Evolutionary conservation across 257 asterid genomes (phyloP).

Genomic region (Schizonepeta tenuifolia): DNA sequence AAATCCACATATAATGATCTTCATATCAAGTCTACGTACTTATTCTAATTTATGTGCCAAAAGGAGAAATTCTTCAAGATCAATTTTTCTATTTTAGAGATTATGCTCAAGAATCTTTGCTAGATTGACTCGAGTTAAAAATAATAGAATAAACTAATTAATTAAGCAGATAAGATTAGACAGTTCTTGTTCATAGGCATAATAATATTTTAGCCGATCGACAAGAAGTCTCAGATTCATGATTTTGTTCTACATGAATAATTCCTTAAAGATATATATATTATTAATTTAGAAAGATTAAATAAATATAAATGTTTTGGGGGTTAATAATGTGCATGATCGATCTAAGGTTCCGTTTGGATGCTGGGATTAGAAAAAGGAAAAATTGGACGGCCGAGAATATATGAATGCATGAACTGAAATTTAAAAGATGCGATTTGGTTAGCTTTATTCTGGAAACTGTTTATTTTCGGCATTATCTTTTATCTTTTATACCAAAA

Average conservation of each 20-base stretch:
- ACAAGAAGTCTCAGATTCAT: constrained; percentile 44
- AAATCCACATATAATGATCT: neutral
- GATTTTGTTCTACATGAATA: constrained; percentile 29
- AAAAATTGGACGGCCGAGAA: neutral
- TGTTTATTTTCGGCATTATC: neutral
- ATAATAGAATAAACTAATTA: constrained; percentile 24
- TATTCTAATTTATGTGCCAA: constrained; percentile 7
- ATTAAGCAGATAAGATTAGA: constrained; percentile 33
- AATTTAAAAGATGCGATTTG: neutral
- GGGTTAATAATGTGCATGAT: neutral
- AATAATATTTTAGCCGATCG: constrained; percentile 32
- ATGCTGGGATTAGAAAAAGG: neutral
- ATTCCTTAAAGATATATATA: constrained; percentile 36
- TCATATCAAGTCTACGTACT: neutral
- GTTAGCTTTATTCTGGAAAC: constrained; percentile 10
- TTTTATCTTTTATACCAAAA: too few relatives aligned
- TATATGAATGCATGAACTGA: constrained; percentile 3
- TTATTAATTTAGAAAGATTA: neutral
- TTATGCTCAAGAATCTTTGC: constrained; percentile 32
- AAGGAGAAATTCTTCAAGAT: constrained; percentile 16
- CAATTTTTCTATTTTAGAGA: neutral
- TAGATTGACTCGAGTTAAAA: constrained; percentile 21
- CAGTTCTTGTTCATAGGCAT: constrained; percentile 33
- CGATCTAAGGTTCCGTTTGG: constrained; percentile 21
- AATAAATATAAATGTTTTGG: neutral